A percentile compares a stretch with the other conserved stretches of the same genome.
Conservation (phyloP, 108 stramenopile genomes). For the Pseudonitzschia delicatissima region DNA sequence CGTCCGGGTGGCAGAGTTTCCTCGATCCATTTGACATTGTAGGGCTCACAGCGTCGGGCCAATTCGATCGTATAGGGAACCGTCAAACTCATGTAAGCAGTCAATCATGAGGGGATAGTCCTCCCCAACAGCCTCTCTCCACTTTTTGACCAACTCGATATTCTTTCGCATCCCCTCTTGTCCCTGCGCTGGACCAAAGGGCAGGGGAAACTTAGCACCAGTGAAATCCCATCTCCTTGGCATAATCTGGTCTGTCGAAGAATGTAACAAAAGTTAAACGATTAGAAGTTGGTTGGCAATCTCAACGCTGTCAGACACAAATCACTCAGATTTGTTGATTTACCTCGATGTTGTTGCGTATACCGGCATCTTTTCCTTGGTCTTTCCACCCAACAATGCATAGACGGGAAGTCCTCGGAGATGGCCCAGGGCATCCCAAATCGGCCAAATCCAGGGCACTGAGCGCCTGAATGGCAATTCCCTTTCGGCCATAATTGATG, state of each 20-base stretch:
- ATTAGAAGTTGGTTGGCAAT: no score
- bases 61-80: slow-evolving; percentile 62
- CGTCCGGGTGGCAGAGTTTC: slow-evolving; percentile 59
- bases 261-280: no score
- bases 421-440: slow-evolving; percentile 72
- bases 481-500: slow-evolving; percentile 65
- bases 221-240: slow-evolving; percentile 58
- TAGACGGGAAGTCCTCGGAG: slow-evolving; percentile 54
- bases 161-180: slow-evolving; percentile 59
- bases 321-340: no score
- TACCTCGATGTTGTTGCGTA: slow-evolving; percentile 58
- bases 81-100: slow-evolving; percentile 65
- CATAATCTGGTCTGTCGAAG: slow-evolving; percentile 45
- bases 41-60: slow-evolving; percentile 48
- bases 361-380: slow-evolving; percentile 61
- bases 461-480: slow-evolving; percentile 59
- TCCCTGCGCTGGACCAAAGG: slow-evolving; percentile 62
- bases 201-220: slow-evolving; percentile 64
- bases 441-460: slow-evolving; percentile 59
- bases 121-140: slow-evolving; percentile 59
- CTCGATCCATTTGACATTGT: slow-evolving; percentile 70
- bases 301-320: no score
- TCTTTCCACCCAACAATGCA: slow-evolving; percentile 63
- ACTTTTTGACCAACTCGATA: slow-evolving; percentile 48
- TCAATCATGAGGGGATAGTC: slow-evolving; percentile 63